Evolutionary conservation across 23 red algal genomes (phyloP), one percentile per base, ranked within the genome.

Genomic region (Gracilaria gracilis): DNA sequence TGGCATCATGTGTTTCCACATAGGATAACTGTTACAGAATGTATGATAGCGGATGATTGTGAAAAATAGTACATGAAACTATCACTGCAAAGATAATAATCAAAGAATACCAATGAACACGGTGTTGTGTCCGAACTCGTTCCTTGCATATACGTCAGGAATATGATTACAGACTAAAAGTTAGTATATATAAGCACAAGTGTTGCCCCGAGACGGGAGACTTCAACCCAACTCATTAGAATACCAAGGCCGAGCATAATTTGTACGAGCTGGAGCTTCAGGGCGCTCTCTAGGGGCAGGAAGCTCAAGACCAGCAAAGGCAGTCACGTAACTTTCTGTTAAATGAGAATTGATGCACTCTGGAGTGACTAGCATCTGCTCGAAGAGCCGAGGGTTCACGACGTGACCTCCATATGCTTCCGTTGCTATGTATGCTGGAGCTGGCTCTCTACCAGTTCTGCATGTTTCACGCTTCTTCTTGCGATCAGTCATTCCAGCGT

Each of bases 1-100:
- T 92, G 89, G 89, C 49, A 84, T 92, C 69, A 92, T 92, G 38
- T 70, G 57, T 72, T 92, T 84, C 64, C 89, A 92, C 35, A 84
- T 92, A 55, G 89, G 89, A 47, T 92, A 84, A 79, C 3, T 77
- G 69, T n/a, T 50, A 77, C 72, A 77, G 29, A 46, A 1, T 77
- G 72, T 77, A 77, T 77, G 72, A 77, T 77, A 77, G 64, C 64
- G 13, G 64, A 69, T 38, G 16, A 69, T 69, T 69, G 64, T 69
- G 64, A 69, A 69, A 0, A 69, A 32, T 69, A 69, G 31, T 69
- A 69, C 64, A 37, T 16, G 24, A 69, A 69, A 34, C 64, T 69
- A 69, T 37, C 64, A 36, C 27, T 69, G 64, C 28, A 69, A 69
- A 69, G 24, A n/a, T 24, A 59, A n/a, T n/a, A 59, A 20, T 59